Conservation (phyloP, 2,329 filamentous ascomycete genomes). For the Macroventuria anomochaeta region DNA sequence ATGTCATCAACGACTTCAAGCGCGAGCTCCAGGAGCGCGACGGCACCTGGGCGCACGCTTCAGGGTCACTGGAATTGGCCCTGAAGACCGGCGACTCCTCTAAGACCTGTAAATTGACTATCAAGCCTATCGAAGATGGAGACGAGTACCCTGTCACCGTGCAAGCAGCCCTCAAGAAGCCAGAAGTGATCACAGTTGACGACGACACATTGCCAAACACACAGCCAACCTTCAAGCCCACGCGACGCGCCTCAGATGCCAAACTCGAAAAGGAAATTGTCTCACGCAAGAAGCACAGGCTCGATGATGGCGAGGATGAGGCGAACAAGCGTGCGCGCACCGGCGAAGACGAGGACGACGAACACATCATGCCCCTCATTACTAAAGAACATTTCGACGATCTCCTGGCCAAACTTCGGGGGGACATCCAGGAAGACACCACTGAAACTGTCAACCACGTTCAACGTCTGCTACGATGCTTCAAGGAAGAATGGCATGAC, state of each 20-base stretch:
- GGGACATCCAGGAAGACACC: constrained; percentile 36
- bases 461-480: constrained; percentile 55
- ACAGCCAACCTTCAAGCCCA: constrained; percentile 12
- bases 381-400: constrained; percentile 29
- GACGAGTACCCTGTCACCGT: constrained; percentile 27
- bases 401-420: constrained; percentile 26
- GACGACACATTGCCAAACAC: constrained; percentile 1
- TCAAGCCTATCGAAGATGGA: constrained; percentile 18
- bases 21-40: constrained; percentile 30
- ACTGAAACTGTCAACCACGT: constrained; percentile 58
- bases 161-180: constrained; percentile 16
- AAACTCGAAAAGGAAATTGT: constrained; percentile 28
- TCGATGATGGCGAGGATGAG: constrained; percentile 14
- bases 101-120: constrained; percentile 3
- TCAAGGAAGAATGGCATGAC: constrained; percentile 44
- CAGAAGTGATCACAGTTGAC: constrained; percentile 1
- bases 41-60: constrained; percentile 19
- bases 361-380: constrained; percentile 29
- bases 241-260: constrained; percentile 24
- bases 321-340: constrained; percentile 19
- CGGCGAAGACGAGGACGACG: constrained; percentile 14
- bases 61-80: constrained; percentile 26
- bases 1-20: constrained; percentile 38
- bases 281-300: constrained; percentile 27
- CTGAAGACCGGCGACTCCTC: constrained; percentile 1